phyloP scores from a whole-genome alignment of 371 early-diverging fungal species.

The Rhizopus sp. region DNA sequence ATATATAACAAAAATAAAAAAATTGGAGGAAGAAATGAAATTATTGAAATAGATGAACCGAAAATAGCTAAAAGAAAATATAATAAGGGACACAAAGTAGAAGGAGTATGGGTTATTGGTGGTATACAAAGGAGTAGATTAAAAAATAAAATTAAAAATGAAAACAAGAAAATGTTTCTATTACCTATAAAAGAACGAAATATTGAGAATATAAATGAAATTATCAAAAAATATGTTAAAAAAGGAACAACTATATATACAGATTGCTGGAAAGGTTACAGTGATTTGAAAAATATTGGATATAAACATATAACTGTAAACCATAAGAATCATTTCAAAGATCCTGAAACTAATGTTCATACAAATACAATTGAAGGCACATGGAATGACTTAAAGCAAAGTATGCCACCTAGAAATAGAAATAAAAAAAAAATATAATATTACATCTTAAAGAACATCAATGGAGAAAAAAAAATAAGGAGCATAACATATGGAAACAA shows the following conservation, averaged over 20 bases:
- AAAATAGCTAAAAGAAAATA: slow-evolving; percentile 17
- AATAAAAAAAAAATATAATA: slow-evolving; percentile 5
- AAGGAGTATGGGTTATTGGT: slow-evolving; percentile 16
- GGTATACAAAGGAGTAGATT: slow-evolving; percentile 16
- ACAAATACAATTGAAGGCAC: slow-evolving; percentile 4
- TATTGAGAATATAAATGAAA: slow-evolving; percentile 12
- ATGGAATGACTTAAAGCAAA: slow-evolving; percentile 4
- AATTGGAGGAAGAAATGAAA: slow-evolving; percentile 13
- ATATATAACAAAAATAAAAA: slow-evolving; percentile 4
- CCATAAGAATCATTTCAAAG: not conserved
- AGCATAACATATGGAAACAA: not conserved
- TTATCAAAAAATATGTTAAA: slow-evolving; percentile 12
- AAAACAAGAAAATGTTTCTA: slow-evolving; percentile 15
- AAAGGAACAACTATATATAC: slow-evolving; percentile 6
- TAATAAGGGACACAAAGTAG: slow-evolving; percentile 12
- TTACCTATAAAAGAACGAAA: slow-evolving; percentile 15
- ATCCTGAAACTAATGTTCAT: not conserved
- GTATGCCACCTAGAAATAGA: slow-evolving; percentile 1
- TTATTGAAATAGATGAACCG: not conserved
- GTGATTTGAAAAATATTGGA: not conserved
- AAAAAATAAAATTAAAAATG: slow-evolving; percentile 12
- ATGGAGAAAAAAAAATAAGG: slow-evolving; percentile 8
- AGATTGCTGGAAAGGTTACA: slow-evolving; percentile 3
- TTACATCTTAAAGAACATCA: slow-evolving; percentile 4
- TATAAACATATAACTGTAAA: slow-evolving; percentile 4